Evolutionary conservation across 73 alveolate genomes (phyloP), one percentile per base, ranked within the genome.

Genomic region (Paramecium biaurelia): DNA sequence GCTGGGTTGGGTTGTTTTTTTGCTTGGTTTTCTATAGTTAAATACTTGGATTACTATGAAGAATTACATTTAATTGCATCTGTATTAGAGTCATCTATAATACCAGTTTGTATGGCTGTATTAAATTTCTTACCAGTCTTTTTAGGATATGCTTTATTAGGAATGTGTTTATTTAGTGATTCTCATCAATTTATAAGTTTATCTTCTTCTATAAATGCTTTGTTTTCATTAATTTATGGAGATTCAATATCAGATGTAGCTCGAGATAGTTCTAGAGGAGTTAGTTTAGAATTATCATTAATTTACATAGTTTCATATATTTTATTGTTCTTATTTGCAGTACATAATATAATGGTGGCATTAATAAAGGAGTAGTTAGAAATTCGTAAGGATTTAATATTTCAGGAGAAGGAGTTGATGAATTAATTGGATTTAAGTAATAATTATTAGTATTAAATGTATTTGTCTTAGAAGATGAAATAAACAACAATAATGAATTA

Each of bases 91-190:
- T 85, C 93, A 45, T 94, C 95, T 3, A 26, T 94, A 6, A 93
- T 95, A 34, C 93, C 97, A 8, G 85, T 95, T 7, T 10, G 92
- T 53, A 92, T 92, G 93, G 93, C 92, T 70, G 70, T 92, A 57
- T 49, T 92, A 2, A 95, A 95, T 10, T 94, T 94, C 49, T 63
- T 94, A 18, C 97, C 97, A 1, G 57, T 76, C 6, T 94, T 94
- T 86, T 41, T 94, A 20, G 97, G 97, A 12, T 94, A 85, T 86
- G 92, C 92, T 1, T 41, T 94, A 9, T 92, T 94, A 10, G 97
- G 96, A 21, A 94, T 92, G 94, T 94, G 97, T 49, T 37, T 94
- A 24, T 94, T 94, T 92, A 87, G 96, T 92, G 37, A 93, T 20
- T 84, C 95, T 74, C 94, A 85, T 85, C 70, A 72, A 74, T 94